These are phyloP conservation scores for Pholiota conissans DNA, from an alignment of 768 basidiomycete species.

Conservation along the genomic window DNA sequence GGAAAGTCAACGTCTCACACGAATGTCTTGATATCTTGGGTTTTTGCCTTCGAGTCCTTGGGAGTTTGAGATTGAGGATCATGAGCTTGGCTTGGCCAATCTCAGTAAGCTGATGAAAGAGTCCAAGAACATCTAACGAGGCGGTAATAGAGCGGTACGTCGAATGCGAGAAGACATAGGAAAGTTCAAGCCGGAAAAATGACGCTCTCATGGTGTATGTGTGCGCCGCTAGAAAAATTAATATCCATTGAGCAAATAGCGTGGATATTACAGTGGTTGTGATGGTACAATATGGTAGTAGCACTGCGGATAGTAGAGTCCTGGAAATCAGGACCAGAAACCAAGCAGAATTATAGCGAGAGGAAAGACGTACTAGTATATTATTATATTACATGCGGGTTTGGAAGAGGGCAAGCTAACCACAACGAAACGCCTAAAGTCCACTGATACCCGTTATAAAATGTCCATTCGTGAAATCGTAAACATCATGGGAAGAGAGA, in stretches of 20 bases:
- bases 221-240: not conserved
- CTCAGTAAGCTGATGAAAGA: not conserved
- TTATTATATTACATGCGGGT: not conserved
- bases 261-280: not conserved
- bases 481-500: not conserved
- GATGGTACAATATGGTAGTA: not conserved
- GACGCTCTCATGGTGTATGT: too few species aligned
- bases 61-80: too few species aligned
- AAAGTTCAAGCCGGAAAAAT: not conserved
- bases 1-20: not conserved
- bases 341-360: not conserved
- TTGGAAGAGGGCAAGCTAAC: not conserved
- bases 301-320: not conserved
- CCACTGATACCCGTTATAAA: not conserved
- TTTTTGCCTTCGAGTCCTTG: not conserved
- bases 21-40: not conserved
- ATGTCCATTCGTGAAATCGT: not conserved
- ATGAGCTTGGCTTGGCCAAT: not conserved
- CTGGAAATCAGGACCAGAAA: not conserved
- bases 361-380: not conserved
- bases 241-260: not conserved
- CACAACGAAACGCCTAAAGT: not conserved
- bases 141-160: not conserved
- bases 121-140: not conserved
- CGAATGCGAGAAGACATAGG: not conserved